These are phyloP conservation scores for Cardiospermum halicacabum DNA, from an alignment of 345 rosid genomes.

Conservation along the genomic window DNA sequence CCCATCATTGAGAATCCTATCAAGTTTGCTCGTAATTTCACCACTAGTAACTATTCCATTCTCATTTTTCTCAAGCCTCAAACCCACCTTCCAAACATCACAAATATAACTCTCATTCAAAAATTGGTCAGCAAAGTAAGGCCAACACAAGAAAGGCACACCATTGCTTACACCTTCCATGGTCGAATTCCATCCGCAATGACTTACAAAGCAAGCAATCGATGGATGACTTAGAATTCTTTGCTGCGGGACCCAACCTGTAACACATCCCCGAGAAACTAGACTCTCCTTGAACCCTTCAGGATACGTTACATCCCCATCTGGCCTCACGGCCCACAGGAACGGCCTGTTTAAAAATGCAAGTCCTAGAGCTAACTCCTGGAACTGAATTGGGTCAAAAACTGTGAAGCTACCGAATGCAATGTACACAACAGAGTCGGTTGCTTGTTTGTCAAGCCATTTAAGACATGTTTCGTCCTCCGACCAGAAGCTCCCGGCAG, in stretches of 20 bases:
- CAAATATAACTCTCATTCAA: conserved; percentile 33
- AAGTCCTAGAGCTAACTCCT: conserved; percentile 30
- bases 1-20: conserved; percentile 20
- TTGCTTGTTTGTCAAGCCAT: conserved; percentile 30
- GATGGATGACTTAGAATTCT: conserved; percentile 27
- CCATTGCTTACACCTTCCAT: conserved; percentile 49
- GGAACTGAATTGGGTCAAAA: conserved; percentile 18
- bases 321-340: conserved; percentile 13
- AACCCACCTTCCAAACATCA: conserved; percentile 42
- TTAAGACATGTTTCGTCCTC: conserved; percentile 28
- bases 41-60: conserved; percentile 13
- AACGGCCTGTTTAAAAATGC: conserved; percentile 18
- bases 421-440: conserved; percentile 31
- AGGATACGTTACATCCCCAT: conserved; percentile 11
- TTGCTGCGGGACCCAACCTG: conserved; percentile 41
- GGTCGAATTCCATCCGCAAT: conserved; percentile 66
- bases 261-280: conserved; percentile 3
- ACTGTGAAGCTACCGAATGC: conserved; percentile 32
- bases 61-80: conserved; percentile 30
- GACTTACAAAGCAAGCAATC: conserved; percentile 44
- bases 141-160: conserved; percentile 51
- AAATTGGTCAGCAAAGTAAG: conserved; percentile 45
- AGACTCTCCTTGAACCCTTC: background rate
- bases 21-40: conserved; percentile 33
- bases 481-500: conserved; percentile 27